Evolutionary conservation across 768 basidiomycete species (phyloP), one percentile per base, ranked within the genome.

Genomic region (Mycena belliarum): DNA sequence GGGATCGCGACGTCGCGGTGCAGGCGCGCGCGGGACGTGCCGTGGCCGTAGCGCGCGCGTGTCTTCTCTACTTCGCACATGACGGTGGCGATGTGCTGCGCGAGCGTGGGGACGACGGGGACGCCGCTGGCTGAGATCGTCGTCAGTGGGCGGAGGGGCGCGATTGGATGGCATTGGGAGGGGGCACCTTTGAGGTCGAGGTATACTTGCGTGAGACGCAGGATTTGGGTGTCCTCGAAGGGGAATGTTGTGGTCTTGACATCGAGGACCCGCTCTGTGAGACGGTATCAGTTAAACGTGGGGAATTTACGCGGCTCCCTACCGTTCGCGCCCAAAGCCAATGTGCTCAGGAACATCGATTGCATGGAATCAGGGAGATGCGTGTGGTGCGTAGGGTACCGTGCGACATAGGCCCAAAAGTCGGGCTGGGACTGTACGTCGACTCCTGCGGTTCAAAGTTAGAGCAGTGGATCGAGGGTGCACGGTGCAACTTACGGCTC

Each of bases 1-100:
- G 40, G 40, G 51, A 52, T 52, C 11, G 51, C 51, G 6, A 52
- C 14, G 51, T 52, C 51, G 26, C 51, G 51, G 29, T 52, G 43
- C 9, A 37, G 24, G 11, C 49, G 35, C 15, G 35, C 37, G 18
- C 18, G 14, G 1, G 23, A 6, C 12, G 49, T 50, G 24, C 37
- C 49, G 37, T 50, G 26, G 1, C 25, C 25, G 49, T 50, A 50
- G 10, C 37, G 37, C 25, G 5, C 24, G 37, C 49, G 49, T 16
- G 49, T 16, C 10, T 25, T 10, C 6, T 23, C 23, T 23, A 50
- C 20, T 12, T 18, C 10, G 21, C 3, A 18, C 49, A 50, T 50
- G 14, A 23, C 23, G 1, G 6, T 25, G 1, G 49, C 49, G 24
- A 50, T 50, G 49, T 50, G 49, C 11, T 50, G 40, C 5, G 35